phyloP scores from a whole-genome alignment of 495 filamentous ascomycete genomes.

The Bathelium albidoporum region DNA sequence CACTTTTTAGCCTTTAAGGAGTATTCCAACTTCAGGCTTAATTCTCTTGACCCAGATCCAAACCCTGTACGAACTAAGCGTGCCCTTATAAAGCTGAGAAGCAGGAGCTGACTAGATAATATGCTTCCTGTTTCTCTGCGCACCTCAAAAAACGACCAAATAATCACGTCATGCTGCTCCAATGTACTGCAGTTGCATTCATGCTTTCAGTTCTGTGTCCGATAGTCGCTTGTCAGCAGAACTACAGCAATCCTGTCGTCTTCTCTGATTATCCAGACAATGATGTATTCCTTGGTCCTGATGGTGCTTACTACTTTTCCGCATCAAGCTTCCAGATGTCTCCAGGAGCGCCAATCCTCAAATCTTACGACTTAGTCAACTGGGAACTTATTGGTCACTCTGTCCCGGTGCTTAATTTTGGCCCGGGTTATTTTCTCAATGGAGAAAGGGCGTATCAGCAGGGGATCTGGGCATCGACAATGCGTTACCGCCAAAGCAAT shows the following conservation, averaged over 20 bases:
- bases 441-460: slow-evolving; percentile 38
- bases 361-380: slow-evolving; percentile 46
- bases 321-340: slow-evolving; percentile 20
- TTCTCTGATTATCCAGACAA: neutral
- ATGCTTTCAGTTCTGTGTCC: neutral
- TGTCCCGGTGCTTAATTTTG: slow-evolving; percentile 42
- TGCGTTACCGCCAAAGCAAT: slow-evolving; percentile 39
- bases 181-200: neutral
- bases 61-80: no score
- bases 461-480: slow-evolving; percentile 46
- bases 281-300: neutral
- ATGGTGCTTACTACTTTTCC: neutral
- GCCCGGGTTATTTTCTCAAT: slow-evolving; percentile 39
- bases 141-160: no score
- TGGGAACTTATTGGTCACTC: slow-evolving; percentile 47
- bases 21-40: no score
- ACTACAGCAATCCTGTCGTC: neutral
- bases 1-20: no score
- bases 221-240: neutral
- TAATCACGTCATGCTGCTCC: neutral
- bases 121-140: no score
- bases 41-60: no score
- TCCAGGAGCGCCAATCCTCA: slow-evolving; percentile 48
- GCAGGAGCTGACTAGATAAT: no score
- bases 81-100: no score